Evolutionary conservation across 2,329 filamentous ascomycete genomes (phyloP).

Genomic region (Thelonectria discophora): DNA sequence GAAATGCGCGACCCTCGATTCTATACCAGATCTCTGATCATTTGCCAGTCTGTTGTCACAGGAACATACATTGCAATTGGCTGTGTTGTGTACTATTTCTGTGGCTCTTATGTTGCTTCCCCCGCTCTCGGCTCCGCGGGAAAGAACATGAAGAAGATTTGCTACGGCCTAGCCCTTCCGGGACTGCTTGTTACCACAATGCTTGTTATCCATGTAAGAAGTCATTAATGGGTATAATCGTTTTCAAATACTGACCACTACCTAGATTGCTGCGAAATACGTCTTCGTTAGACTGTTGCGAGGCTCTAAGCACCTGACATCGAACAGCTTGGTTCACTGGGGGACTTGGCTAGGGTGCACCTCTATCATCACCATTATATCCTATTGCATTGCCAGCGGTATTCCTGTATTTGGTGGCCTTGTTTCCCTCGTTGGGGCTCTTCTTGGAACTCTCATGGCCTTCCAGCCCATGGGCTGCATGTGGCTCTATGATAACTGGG

Average conservation of each 20-base stretch:
- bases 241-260: background rate
- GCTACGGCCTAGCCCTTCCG: slow-evolving; percentile 50
- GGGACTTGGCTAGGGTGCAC: background rate
- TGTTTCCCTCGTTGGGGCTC: background rate
- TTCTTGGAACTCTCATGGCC: slow-evolving; percentile 31
- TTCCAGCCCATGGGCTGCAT: slow-evolving; percentile 47
- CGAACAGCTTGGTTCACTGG: background rate
- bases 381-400: background rate
- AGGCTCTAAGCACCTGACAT: background rate
- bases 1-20: slow-evolving; percentile 45
- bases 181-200: slow-evolving; percentile 39
- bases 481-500: slow-evolving; percentile 56
- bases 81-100: slow-evolving; percentile 55
- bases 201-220: background rate
- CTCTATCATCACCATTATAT: background rate
- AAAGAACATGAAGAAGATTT: slow-evolving; percentile 51
- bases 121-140: slow-evolving; percentile 58
- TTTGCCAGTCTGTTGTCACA: slow-evolving; percentile 42
- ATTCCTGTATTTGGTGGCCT: slow-evolving; percentile 1
- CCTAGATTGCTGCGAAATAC: background rate
- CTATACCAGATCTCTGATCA: slow-evolving; percentile 38
- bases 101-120: slow-evolving; percentile 56
- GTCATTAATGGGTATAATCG: background rate
- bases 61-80: slow-evolving; percentile 46
- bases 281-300: background rate